These are phyloP conservation scores for Berberis vulgaris DNA, from an alignment of 164 flowering plant species.

Conservation along the genomic window DNA sequence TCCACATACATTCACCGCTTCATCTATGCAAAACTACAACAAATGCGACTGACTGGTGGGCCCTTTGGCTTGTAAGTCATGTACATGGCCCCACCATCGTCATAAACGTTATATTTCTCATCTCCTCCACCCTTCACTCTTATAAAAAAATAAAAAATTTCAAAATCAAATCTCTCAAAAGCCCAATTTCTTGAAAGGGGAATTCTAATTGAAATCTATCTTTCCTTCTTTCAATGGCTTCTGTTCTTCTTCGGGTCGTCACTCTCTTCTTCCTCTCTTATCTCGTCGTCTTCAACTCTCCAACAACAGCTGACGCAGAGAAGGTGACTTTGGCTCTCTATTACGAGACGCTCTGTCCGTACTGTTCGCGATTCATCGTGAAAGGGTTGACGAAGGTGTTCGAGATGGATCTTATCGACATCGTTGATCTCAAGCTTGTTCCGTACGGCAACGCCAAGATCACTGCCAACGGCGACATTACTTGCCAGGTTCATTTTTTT, in stretches of 20 bases:
- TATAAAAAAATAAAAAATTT: no score
- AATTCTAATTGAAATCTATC: no score
- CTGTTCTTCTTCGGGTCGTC: background rate
- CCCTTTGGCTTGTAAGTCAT: no score
- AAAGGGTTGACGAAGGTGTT: conserved; percentile 43
- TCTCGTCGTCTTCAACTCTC: conserved; percentile 2
- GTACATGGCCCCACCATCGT: no score
- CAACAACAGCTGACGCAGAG: conserved; percentile 4
- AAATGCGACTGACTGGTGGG: no score
- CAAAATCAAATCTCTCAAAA: no score
- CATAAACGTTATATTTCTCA: no score
- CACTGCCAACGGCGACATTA: conserved; percentile 21
- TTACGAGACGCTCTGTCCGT: conserved; percentile 66
- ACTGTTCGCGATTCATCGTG: conserved; percentile 62
- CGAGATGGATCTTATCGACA: conserved; percentile 39
- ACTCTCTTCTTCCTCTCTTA: conserved; percentile 4
- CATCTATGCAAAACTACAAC: no score
- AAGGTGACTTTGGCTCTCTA: conserved; percentile 26
- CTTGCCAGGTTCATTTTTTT: conserved; percentile 48
- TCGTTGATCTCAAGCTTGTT: conserved; percentile 55
- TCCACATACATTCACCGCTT: no score
- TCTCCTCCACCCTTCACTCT: no score
- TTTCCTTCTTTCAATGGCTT: background rate
- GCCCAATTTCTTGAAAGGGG: no score
- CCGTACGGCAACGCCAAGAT: conserved; percentile 79